Base-by-base conservation (phyloP, 305 asterid genomes). In the Ruellia speciosa region DNA sequence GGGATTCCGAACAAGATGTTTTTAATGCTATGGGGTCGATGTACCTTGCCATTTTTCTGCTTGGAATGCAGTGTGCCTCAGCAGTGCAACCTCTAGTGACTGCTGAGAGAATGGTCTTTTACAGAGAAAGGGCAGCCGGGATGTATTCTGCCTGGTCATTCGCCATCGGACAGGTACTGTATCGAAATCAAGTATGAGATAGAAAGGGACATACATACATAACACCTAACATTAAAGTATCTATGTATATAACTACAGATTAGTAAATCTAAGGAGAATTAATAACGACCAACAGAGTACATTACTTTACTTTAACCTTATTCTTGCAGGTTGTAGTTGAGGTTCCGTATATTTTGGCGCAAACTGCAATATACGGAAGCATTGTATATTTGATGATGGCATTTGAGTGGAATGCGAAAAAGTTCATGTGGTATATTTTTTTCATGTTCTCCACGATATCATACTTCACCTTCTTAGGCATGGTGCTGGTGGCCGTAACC, bases 321-420 rank as follows among this genome's bases (percentile, higher is more conserved):
- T 13, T 47, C 4, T 53, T 49, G 63, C 75, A 80, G 78, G 74
- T 69, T 33, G 24, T 69, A 15, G 59, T 74, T 28, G 86, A 79
- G 64, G 53, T 81, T 45, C 88, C 88, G 0, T 81, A 81, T 33
- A 16, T 63, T 18, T 61, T 81, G 28, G 57, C 13, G 14, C 86
- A 76, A 56, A 65, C 80, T 4, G 2, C 57, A n/a, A 57, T 68
- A 6, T 81, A 79, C 16, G 80, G 80, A 28, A 57, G 63, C 50
- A 70, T 79, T 14, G 79, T 79, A 13, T 81, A 81, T 54, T 77
- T 81, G 7, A 81, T 77, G 86, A 76, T 79, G 49, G 82, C 78
- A 37, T 75, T 76, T 5, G 83, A 81, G 49, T 76, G 88, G 88
- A 74, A 77, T 14, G 73, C 52, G 0, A 66, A 57, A 18, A 81